Conservation (phyloP, 1,139 yeast genomes). For the Hemisphaericaspora subhashii region DNA sequence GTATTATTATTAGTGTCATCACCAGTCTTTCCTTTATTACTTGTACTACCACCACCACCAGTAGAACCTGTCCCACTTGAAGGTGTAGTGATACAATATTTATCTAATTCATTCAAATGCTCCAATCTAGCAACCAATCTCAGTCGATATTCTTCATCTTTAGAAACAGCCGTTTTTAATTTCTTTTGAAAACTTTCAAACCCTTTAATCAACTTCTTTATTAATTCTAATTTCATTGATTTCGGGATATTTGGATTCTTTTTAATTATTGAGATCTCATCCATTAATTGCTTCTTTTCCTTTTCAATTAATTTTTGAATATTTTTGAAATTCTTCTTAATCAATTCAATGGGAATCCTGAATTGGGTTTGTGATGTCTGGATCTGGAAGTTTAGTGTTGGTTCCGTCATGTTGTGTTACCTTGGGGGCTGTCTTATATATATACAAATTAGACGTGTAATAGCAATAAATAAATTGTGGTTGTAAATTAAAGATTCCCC, state of each 20-base stretch:
- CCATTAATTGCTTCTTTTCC: conserved; percentile 44
- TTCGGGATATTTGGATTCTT: conserved; percentile 26
- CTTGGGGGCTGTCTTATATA: too few relatives aligned
- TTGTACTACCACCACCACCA: too few relatives aligned
- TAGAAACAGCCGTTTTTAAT: conserved; percentile 36
- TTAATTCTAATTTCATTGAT: conserved; percentile 28
- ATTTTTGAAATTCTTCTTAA: conserved; percentile 56
- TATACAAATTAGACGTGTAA: too few relatives aligned
- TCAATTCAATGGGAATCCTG: conserved; percentile 60
- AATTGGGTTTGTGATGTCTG: conserved; percentile 53
- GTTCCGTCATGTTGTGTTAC: conserved; percentile 44
- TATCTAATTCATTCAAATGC: conserved; percentile 36
- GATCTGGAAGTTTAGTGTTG: conserved; percentile 42
- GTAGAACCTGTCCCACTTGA: not conserved
- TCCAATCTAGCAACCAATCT: conserved; percentile 48
- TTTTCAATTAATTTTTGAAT: conserved; percentile 60
- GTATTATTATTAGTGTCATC: conserved; percentile 10
- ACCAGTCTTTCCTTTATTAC: conserved; percentile 4
- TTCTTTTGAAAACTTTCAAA: conserved; percentile 51
- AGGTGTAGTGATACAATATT: conserved; percentile 15
- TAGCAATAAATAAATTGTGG: too few relatives aligned
- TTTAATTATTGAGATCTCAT: conserved; percentile 36
- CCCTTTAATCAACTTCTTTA: conserved; percentile 39
- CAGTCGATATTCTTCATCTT: conserved; percentile 51
- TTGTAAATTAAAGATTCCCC: too few relatives aligned